Evolutionary conservation across 768 basidiomycete species (phyloP).

Genomic region (Pholiota microspora): DNA sequence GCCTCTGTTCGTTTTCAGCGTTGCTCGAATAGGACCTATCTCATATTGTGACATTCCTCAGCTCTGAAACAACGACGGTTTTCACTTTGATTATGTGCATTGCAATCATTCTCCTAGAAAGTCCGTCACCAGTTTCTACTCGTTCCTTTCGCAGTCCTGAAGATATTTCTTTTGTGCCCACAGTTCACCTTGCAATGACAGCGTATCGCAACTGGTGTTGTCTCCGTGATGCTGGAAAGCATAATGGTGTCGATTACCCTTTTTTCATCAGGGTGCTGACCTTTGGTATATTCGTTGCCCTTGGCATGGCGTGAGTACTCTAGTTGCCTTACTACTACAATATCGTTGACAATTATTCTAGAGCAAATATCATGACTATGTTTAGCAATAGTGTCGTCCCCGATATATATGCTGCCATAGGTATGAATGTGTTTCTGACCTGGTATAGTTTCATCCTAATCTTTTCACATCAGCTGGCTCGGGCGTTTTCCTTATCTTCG

Average conservation of each 20-base stretch:
- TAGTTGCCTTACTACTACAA: not conserved
- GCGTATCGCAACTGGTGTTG: constrained; percentile 30
- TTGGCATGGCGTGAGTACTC: constrained; percentile 30
- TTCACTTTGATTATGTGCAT: constrained; percentile 28
- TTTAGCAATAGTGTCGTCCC: constrained; percentile 22
- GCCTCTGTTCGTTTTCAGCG: constrained; percentile 18
- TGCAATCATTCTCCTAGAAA: constrained; percentile 25
- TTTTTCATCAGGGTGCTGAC: constrained; percentile 30
- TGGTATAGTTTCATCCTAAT: not conserved
- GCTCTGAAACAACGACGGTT: constrained; percentile 19
- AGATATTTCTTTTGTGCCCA: not conserved
- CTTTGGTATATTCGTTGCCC: constrained; percentile 30
- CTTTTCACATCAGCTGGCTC: constrained; percentile 25
- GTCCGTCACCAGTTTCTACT: constrained; percentile 17
- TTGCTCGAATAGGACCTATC: not conserved
- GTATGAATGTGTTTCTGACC: constrained; percentile 15
- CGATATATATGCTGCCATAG: constrained; percentile 32
- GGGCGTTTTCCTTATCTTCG: constrained; percentile 35
- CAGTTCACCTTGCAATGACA: constrained; percentile 28
- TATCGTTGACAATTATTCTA: constrained; percentile 4
- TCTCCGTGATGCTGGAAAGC: constrained; percentile 26
- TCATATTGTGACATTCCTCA: constrained; percentile 9
- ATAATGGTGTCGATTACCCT: constrained; percentile 22
- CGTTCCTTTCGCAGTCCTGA: not conserved
- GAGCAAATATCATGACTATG: constrained; percentile 28